Evolutionary conservation across 176 grass and related monocot genomes (phyloP).

Genomic region (Juncus inflexus): DNA sequence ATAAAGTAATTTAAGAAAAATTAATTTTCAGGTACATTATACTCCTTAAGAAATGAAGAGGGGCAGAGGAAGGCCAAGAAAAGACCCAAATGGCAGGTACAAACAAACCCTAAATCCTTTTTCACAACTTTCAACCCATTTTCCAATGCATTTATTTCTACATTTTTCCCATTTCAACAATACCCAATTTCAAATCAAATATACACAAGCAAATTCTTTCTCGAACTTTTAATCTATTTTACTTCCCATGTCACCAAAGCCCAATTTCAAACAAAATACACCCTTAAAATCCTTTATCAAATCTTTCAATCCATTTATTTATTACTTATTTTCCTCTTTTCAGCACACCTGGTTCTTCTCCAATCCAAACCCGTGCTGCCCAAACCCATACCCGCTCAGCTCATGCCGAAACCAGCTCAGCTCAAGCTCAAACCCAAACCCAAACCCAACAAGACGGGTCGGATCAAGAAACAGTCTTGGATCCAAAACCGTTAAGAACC

Average conservation of each 20-base stretch:
- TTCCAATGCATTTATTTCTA: too few species aligned
- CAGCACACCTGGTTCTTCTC: slow-evolving; percentile 2
- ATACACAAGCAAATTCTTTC: not conserved
- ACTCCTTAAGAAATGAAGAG: slow-evolving; percentile 13
- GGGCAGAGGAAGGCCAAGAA: slow-evolving; percentile 17
- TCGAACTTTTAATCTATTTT: not conserved
- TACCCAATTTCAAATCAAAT: not conserved
- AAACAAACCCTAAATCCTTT: not conserved
- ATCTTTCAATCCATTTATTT: too few species aligned
- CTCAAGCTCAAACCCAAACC: slow-evolving; percentile 1
- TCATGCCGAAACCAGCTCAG: too few species aligned
- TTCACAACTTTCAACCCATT: too few species aligned
- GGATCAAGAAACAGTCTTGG: slow-evolving; percentile 50
- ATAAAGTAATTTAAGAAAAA: not conserved
- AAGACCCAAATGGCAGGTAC: slow-evolving; percentile 1
- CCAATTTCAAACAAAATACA: too few species aligned
- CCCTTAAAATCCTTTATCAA: too few species aligned
- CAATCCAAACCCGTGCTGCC: not conserved
- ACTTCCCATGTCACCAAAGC: too few species aligned
- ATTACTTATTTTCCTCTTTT: not conserved
- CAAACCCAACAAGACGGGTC: slow-evolving; percentile 20
- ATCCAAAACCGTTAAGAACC: slow-evolving; percentile 66
- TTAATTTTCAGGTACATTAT: not conserved
- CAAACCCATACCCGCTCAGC: too few species aligned
- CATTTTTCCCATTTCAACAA: slow-evolving; percentile 6